Evolutionary conservation across 2,329 filamentous ascomycete species (phyloP).

Genomic region (Ophiocordyceps polyrhachis-furcata): DNA sequence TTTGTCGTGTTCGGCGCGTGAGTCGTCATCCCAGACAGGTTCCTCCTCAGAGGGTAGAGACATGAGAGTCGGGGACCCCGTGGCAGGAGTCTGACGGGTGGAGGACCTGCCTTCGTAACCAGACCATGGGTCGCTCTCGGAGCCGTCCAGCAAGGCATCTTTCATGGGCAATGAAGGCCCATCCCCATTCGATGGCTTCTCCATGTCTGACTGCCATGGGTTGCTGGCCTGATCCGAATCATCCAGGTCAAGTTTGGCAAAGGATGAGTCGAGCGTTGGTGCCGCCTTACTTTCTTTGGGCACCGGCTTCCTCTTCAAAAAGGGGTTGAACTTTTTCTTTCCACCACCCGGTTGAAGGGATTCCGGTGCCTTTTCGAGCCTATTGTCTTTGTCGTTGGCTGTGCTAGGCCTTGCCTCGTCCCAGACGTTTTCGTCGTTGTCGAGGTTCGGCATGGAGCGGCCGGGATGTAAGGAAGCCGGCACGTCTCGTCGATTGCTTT

Average conservation of each 20-base stretch:
- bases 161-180: slow-evolving; percentile 2
- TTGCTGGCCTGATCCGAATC: slow-evolving; percentile 20
- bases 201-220: slow-evolving; percentile 13
- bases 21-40: slow-evolving; percentile 22
- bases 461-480: slow-evolving; percentile 17
- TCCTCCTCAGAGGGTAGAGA: slow-evolving; percentile 20
- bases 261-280: slow-evolving; percentile 16
- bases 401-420: slow-evolving; percentile 8
- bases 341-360: slow-evolving; percentile 14
- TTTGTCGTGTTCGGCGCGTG: slow-evolving; percentile 7
- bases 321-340: slow-evolving; percentile 31
- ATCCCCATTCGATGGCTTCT: slow-evolving; percentile 4
- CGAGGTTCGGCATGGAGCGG: slow-evolving; percentile 5
- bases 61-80: slow-evolving; percentile 15
- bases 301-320: slow-evolving; percentile 25
- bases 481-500: slow-evolving; percentile 5
- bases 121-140: slow-evolving; percentile 11
- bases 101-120: slow-evolving; percentile 10
- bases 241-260: slow-evolving; percentile 23
- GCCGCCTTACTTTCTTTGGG: slow-evolving; percentile 4
- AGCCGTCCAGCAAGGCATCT: slow-evolving; percentile 8
- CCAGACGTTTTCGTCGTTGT: slow-evolving; percentile 15
- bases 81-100: slow-evolving; percentile 5
- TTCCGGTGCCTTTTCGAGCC: slow-evolving; percentile 10
- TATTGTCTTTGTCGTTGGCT: slow-evolving; percentile 3